Base-by-base conservation (phyloP, 2,329 filamentous ascomycete genomes). In the Alternaria triticina region DNA sequence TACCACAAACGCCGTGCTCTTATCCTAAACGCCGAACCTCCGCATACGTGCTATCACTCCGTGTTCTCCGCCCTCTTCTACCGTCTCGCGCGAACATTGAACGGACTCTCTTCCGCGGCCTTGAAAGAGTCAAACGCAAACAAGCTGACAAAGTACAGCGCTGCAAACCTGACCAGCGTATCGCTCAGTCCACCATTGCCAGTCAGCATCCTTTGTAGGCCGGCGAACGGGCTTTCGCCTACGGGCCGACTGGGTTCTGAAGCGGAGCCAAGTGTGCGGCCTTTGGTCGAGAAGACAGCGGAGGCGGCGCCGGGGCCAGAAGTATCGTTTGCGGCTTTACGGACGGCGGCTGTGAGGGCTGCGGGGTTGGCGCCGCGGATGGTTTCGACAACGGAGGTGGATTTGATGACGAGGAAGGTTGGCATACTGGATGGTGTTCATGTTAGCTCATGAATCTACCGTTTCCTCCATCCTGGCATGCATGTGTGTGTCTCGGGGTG, bases 291-390 rank as follows among this genome's bases (percentile, higher is more conserved):
- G 70, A 85, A 85, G 0, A 71, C 71, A 54, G 68, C 67, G 55
- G 59, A 71, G n/a, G 67, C 66, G 20, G 76, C 75, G 8, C 75
- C 81, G 2, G 81, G 74, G n/a, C 75, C 77, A 50, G 76, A 75
- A 3, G 61, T 60, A 64, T 83, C 81, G 40, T 74, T 77, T 15
- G 79, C 79, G 56, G 83, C 83, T 67, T 81, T 82, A 65, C 81
- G 77, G 11, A 85, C 81, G 28, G 83, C 82, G 51, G 80, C 79
- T 58, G 82, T 82, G 17, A 85, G 82, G 36, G 82, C 82, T 22
- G 82, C 77, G n/a, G 82, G 79, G 65, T 85, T 84, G 7, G 83
- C 83, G 72, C 83, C 83, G 33, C 82, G 80, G 64, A 85, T 79
- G 4, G 83, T 84, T 27, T 84, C 81, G 70, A 79, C 75, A 23